Evolutionary conservation across 129 eudicot genomes (phyloP).

Genomic region (Artemisia annua): DNA sequence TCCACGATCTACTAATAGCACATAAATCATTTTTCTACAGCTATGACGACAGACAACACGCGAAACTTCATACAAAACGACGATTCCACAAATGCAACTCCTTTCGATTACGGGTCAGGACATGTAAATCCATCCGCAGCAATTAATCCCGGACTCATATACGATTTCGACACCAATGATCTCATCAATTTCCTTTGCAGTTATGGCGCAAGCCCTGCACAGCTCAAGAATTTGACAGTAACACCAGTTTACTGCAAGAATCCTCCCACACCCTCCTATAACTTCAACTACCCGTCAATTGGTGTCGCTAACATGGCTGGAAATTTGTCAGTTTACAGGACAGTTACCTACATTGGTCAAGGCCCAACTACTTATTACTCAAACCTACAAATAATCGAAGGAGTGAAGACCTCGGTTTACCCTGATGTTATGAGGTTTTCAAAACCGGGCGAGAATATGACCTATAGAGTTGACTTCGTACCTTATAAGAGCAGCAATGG

Average conservation of each 20-base stretch:
- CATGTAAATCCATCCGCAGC: conserved; percentile 65
- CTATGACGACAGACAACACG: conserved; percentile 52
- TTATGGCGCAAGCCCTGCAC: conserved; percentile 55
- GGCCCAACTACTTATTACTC: conserved; percentile 51
- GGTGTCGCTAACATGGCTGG: conserved; percentile 58
- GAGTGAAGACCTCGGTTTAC: conserved; percentile 48
- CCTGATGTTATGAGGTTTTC: conserved; percentile 47
- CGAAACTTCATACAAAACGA: conserved; percentile 39
- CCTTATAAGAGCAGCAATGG: conserved; percentile 54
- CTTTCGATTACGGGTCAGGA: conserved; percentile 72
- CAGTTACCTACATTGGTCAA: conserved; percentile 59
- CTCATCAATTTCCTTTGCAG: conserved; percentile 62
- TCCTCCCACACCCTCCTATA: conserved; percentile 37
- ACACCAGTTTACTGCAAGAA: conserved; percentile 40
- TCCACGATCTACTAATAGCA: background rate
- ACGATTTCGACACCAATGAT: conserved; percentile 50
- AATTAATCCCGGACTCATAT: conserved; percentile 55
- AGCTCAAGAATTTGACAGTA: conserved; percentile 53
- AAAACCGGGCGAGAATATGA: conserved; percentile 49
- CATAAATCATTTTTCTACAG: conserved; percentile 27
- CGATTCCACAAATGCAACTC: conserved; percentile 42
- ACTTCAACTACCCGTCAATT: conserved; percentile 69
- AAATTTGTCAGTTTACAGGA: conserved; percentile 49
- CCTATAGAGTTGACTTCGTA: conserved; percentile 43
- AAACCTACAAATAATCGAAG: conserved; percentile 44